Percentiles rank a stretch among this genome's conserved stretches.
These are phyloP conservation scores for Acacia concinna DNA, from an alignment of 331 rosid species.

Conservation along the genomic window DNA sequence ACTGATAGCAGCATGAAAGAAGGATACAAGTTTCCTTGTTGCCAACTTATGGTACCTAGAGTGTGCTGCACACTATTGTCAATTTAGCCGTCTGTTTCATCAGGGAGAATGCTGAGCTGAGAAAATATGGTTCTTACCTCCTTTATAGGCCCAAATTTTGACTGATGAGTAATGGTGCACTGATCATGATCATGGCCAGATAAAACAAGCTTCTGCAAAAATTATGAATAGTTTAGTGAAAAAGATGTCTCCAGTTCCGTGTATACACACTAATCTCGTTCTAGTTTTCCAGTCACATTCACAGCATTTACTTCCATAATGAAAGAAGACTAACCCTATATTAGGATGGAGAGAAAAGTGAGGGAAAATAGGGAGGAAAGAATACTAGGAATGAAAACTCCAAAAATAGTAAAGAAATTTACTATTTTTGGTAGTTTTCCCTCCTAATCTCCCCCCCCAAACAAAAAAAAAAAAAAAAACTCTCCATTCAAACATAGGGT, in stretches of 20 bases:
- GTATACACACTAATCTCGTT: constrained; percentile 2
- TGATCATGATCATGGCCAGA: constrained; percentile 96
- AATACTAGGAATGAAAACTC: too few relatives aligned
- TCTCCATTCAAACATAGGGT: not conserved
- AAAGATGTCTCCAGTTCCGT: not conserved
- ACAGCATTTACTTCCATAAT: constrained; percentile 4
- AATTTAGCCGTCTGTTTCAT: constrained; percentile 36
- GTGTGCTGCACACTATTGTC: constrained; percentile 70
- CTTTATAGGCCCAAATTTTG: constrained; percentile 48
- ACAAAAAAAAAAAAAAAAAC: too few relatives aligned
- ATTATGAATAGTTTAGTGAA: constrained; percentile 24
- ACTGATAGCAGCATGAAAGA: constrained; percentile 80
- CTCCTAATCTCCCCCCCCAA: too few relatives aligned
- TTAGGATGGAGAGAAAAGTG: too few relatives aligned
- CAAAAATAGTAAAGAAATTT: too few relatives aligned
- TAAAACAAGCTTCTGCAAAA: constrained; percentile 62
- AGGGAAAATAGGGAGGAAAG: too few relatives aligned
- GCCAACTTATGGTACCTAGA: constrained; percentile 89
- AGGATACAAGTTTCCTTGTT: constrained; percentile 80
- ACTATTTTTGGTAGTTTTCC: too few relatives aligned
- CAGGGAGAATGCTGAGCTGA: constrained; percentile 19
- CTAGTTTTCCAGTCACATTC: not conserved
- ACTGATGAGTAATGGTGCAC: constrained; percentile 61
- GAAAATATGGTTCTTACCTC: constrained; percentile 61
- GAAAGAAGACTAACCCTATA: not conserved